Base-by-base conservation (phyloP, 805 yeast genomes). In the Candida maris region DNA sequence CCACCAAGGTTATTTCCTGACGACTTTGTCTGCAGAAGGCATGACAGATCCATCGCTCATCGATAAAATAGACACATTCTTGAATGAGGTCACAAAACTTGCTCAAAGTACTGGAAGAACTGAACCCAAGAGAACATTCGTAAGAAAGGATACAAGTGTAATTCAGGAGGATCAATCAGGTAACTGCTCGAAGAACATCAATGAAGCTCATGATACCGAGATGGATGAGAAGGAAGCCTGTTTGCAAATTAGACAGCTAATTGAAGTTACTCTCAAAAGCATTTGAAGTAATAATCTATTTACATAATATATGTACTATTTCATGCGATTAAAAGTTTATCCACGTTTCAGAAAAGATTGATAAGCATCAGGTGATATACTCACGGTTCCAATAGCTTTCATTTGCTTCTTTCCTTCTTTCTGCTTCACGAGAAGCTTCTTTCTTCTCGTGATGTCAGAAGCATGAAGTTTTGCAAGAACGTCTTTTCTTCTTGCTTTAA, bases 381-480 rank as follows among this genome's bases (percentile, higher is more conserved):
- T 67, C 13, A 91, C 85, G 35, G 77, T 75, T 10, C 97, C 97
- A 10, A 81, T 70, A 12, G 83, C 70, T 60, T 83, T 82, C 81
- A 91, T 71, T 43, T 72, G 73, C 61, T 84, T 86, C 63, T 93
- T 93, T 25, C 98, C 98, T 55, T 86, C 96, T 59, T 89, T 91
- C 54, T 91, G 98, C 51, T 84, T 82, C 37, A 74, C 86, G 35
- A 91, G 67, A 48, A 91, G 70, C 62, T 91, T 91, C 68, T 88
- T 88, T 44, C 96, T 72, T 64, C 98, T 73, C 0, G 94, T 75
- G 22, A 89, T 76, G 66, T 91, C 98, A 14, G 96, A 80, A 0
- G 97, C 98, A 61, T 91, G 97, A 42, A 93, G 65, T 54, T 79
- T 85, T 19, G 93, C 95, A 37, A 93, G 69, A n/a, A 91, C 98